Base-by-base conservation (phyloP, 129 eudicot species). In the Chrysanthemum makinoi region DNA sequence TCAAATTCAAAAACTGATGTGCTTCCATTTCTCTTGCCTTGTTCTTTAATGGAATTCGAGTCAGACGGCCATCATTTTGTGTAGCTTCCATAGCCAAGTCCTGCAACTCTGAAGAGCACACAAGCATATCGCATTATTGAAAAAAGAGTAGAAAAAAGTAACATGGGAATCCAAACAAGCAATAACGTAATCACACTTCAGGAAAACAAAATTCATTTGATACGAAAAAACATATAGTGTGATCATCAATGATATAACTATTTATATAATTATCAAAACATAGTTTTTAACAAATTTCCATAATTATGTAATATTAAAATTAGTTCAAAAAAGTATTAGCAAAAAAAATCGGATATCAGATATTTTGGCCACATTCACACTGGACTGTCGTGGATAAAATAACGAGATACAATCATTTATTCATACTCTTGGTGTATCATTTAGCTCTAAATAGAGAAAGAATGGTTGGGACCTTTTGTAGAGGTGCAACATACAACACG, bases 61-160 rank as follows among this genome's bases (percentile, higher is more conserved):
- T 96, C 72, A 91, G 76, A 61, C 98, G 79, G 4, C 95, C 96
- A 72, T 91, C 98, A 66, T 68, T 77, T 69, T 68, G 65, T 47
- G 79, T 70, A 59, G 91, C 95, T 83, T 89, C 89, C 57, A 2
- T 59, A 56, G 78, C 95, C 71, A 92, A 77, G 33, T 83, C 91
- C 73, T 46, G 72, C 72, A 89, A 73, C 73, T 92, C 98, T 89
- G 82, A 67, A 78, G 39, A 68, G 18, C 47, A 76, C 55, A 44
- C 55, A 17, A 44, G 65, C 24, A 43, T 49, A 26, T 66, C 1
- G 22, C 75, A 18, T 12, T 16, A 74, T 10, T 5, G 24, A 22
- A 22, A 15, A 22, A 22, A 22, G 1, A 22, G 24, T 22, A 22
- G 24, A 22, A 0, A 30, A 30, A 30, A 30, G 35, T 30, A 30